Evolutionary conservation across 2,329 filamentous ascomycete genomes (phyloP), one percentile per base, ranked within the genome.

Genomic region (Penicillium psychrosexuale): DNA sequence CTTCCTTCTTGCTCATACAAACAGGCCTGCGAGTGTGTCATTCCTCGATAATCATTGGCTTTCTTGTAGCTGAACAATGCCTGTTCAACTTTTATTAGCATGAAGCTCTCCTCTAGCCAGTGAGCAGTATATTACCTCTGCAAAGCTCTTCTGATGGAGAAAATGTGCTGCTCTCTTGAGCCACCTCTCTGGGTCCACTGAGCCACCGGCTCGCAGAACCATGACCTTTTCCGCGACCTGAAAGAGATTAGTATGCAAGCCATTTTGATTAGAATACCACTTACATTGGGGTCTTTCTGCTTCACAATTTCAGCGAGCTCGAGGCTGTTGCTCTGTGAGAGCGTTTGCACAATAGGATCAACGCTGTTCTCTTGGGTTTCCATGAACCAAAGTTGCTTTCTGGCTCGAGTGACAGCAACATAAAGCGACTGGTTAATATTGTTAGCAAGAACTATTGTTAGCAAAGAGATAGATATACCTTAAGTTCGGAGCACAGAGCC

Each of bases 371-470:
- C 57, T 3, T 33, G 47, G 7, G 57, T 60, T 40, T 69, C 68
- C 33, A 70, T 58, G 13, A 65, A 56, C 52, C 61, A 63, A 24
- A 62, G 49, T 19, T 61, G 59, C 36, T 59, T 63, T 12, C 67
- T 60, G 0, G 68, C 61, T 48, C 69, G 61, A 3, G 69, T 71
- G 2, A 68, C 53, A 8, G 64, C 68, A 17, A 71, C 67, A 51
- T 71, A 71, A 2, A 71, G 50, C 47, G 68, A 56, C 64, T 71
- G 50, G 13, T 52, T n/a, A 34, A 34, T 2, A 33, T 24, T 22
- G 13, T 45, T 34, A 45, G 43, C 19, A 34, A 22, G 44, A 17
- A 42, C 17, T 3, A 34, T 22, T 2, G 12, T 31, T n/a, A 27
- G 19, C 9, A 22, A n/a, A 12, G 22, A 3, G 6, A 40, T 17